Evolutionary conservation across 164 flowering plant species (phyloP), one percentile per base, ranked within the genome.

Genomic region (Aristolochia californica): DNA sequence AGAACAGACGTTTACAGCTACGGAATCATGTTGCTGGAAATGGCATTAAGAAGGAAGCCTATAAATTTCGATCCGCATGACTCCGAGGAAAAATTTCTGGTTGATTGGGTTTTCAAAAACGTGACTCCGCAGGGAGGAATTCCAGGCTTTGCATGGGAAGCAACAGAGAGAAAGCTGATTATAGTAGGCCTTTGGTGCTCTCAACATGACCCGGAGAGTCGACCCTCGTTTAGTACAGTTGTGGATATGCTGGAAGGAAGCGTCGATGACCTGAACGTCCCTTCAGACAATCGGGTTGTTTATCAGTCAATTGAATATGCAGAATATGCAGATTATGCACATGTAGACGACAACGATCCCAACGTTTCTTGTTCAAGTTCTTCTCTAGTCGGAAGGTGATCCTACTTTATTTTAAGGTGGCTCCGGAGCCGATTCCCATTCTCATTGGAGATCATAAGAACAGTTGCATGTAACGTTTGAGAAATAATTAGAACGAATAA

Each of bases 1-100:
- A 62, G 56, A 21, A 30, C 59, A 16, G 66, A 62, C 27, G 66
- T 62, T 56, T 62, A 55, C 48, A 56, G 66, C 54, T 62, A 62
- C 16, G 66, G 55, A 2, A 55, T 62, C 54, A 18, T 57, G 47
- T 23, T 55, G 4, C 38, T 55, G 34, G 57, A 62, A 30, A 62
- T 62, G 66, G 59, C 56, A 23, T 45, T 45, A 20, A 59, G 60
- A 23, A 56, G 55, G 20, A 55, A 17, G 43, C 57, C 51, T 20
- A 8, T 56, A 9, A 50, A 51, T 40, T 23, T 5, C 1, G 25
- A 15, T 2, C 15, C 14, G 23, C n/a, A 55, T 26, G 53, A 20
- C 16, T 2, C 49, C 0, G 40, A 38, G 7, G 56, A 56, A 26
- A 26, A 48, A 54, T 53, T 27, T 57, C 50, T 57, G 50, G 56